These are phyloP conservation scores for Rosa persica DNA, from an alignment of 306 rosid genomes.

Conservation along the genomic window DNA sequence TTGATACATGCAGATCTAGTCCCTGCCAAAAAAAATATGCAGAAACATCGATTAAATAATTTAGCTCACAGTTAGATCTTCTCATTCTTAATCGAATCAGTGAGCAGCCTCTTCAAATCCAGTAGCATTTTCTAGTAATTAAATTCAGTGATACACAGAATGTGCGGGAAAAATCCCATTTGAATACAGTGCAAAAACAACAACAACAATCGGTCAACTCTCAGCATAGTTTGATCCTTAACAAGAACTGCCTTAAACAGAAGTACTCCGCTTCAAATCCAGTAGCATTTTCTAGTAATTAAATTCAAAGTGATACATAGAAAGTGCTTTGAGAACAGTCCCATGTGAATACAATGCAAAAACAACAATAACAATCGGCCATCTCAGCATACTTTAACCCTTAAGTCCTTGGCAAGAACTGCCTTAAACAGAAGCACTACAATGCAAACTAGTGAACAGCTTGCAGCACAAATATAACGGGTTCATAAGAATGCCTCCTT, in stretches of 20 bases:
- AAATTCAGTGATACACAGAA: background rate
- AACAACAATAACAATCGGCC: background rate
- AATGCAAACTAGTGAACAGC: background rate
- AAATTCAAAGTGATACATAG: background rate
- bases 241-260: background rate
- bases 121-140: background rate
- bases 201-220: background rate
- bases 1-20: constrained; percentile 94
- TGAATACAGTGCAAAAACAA: background rate
- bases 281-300: background rate
- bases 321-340: background rate
- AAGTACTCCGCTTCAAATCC: background rate
- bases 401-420: background rate
- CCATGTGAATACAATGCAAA: background rate
- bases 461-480: background rate
- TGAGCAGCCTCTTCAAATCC: background rate
- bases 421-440: background rate
- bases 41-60: background rate
- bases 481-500: background rate
- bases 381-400: background rate
- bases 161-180: background rate
- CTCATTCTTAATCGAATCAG: background rate
- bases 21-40: constrained; percentile 39
- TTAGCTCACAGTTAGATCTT: constrained; percentile 19
- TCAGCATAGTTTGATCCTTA: background rate